Evolutionary conservation across 2,329 filamentous ascomycete species (phyloP), one percentile per base, ranked within the genome.

Genomic region (Aspergillus thermomutatus): DNA sequence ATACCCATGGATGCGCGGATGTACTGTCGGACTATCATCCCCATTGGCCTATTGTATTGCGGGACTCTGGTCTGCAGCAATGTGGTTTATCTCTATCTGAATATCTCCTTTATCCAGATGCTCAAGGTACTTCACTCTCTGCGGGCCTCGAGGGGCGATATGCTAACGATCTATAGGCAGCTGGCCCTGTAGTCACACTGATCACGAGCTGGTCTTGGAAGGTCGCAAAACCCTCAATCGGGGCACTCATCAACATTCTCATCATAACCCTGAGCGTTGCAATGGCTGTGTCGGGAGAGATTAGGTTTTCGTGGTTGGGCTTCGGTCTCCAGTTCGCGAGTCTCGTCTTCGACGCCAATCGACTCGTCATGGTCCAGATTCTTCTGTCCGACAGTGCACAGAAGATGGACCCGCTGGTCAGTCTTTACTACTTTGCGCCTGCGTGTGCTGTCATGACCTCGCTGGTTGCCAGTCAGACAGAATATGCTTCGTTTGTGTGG

Each of bases 91-190:
- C 84, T 97, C 50, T 96, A 96, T 77, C 84, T 97, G 55, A 93
- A 89, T 62, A 92, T 97, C 54, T 89, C 92, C 58, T 97, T 97
- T 76, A 97, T 97, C 69, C 93, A 97, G 81, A 97, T 97, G 93
- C 87, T 97, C 75, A 97, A 97, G 89, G 88, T 91, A 47, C 10
- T 1, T 21, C 3, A 8, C 7, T 67, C 77, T 77, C 80, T 56
- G 17, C 25, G 26, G n/a, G 6, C 4, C 4, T 5, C 23, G 8
- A 49, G 8, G 37, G 52, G 3, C 50, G 17, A n/a, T 21, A 6
- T 5, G 17, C 27, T 27, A 11, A 46, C 6, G 10, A 37, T 52
- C 21, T 31, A 1, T 49, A 92, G 89, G 93, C 93, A 63, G 95
- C 91, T 45, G 96, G 90, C n/a, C 92, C 93, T 14, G 92, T 97